Conservation (phyloP, 495 filamentous ascomycete genomes). For the Hamigera avellanea region DNA sequence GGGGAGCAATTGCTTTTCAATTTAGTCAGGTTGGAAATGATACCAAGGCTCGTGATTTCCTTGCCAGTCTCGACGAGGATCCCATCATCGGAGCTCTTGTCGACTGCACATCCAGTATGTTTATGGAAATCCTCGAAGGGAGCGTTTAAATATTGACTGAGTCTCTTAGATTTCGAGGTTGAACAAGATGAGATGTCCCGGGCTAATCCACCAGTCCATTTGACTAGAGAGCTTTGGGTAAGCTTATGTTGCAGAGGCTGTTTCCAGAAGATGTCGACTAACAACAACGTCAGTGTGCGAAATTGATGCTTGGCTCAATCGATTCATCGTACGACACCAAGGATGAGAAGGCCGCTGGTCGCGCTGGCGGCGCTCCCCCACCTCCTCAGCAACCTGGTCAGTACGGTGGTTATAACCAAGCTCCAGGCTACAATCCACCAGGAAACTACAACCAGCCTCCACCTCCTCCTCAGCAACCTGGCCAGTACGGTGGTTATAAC, state of each 20-base stretch:
- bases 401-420: conserved; percentile 23
- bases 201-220: conserved; percentile 39
- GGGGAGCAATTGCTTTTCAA: conserved; percentile 51
- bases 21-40: conserved; percentile 69
- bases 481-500: conserved; percentile 2
- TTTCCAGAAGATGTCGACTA: not conserved
- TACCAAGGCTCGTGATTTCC: conserved; percentile 50
- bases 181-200: conserved; percentile 54
- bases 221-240: conserved; percentile 59
- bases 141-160: no score
- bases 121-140: no score
- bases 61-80: conserved; percentile 50
- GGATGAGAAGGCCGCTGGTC: conserved; percentile 40
- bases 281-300: conserved; percentile 37
- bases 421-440: conserved; percentile 12
- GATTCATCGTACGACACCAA: conserved; percentile 54
- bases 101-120: conserved; percentile 65
- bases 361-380: conserved; percentile 9
- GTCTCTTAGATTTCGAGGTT: conserved; percentile 49
- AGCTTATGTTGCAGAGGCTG: conserved; percentile 1
- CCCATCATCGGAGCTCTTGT: conserved; percentile 49
- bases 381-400: conserved; percentile 15
- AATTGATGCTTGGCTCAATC: conserved; percentile 61
- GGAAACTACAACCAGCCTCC: conserved; percentile 9
- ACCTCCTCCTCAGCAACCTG: not conserved